Conservation (phyloP, 169 alveolate species). For the Eimeria acervulina region DNA sequence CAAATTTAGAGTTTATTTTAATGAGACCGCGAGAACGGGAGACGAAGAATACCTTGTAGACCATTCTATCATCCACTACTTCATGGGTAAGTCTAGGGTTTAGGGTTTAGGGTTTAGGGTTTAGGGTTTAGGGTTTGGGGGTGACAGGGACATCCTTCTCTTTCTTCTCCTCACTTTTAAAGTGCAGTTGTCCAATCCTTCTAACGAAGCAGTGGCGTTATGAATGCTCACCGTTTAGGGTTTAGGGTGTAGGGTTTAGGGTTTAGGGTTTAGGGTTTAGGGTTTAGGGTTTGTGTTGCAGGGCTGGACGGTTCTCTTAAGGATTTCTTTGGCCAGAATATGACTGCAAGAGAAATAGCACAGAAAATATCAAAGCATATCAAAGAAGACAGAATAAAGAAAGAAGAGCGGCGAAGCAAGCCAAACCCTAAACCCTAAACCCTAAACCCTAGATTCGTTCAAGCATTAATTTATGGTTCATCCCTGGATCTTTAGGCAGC, state of each 20-base stretch:
- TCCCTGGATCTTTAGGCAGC: not conserved
- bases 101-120: conserved; percentile 51
- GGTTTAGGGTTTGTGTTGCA: no score
- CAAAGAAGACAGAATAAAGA: conserved; percentile 37
- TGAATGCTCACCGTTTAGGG: not conserved
- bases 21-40: conserved; percentile 84
- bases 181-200: not conserved
- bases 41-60: conserved; percentile 92
- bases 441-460: conserved; percentile 6
- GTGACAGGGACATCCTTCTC: no score
- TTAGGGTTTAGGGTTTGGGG: conserved; percentile 18
- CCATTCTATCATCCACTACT: no score
- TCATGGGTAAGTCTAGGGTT: no score
- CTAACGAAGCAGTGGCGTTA: not conserved
- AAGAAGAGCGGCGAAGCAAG: conserved; percentile 2
- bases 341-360: conserved; percentile 89
- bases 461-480: not conserved
- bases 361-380: conserved; percentile 39
- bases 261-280: conserved; percentile 14
- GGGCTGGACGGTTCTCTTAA: conserved; percentile 93
- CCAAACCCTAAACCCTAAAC: not conserved
- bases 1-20: conserved; percentile 44
- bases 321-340: conserved; percentile 94
- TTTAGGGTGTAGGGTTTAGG: not conserved
- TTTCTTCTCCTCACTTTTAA: no score